A percentile compares a stretch with the other conserved stretches of the same genome.
These are phyloP conservation scores for Mucor ambiguus DNA, from an alignment of 371 early-diverging fungal genomes.

Conservation along the genomic window DNA sequence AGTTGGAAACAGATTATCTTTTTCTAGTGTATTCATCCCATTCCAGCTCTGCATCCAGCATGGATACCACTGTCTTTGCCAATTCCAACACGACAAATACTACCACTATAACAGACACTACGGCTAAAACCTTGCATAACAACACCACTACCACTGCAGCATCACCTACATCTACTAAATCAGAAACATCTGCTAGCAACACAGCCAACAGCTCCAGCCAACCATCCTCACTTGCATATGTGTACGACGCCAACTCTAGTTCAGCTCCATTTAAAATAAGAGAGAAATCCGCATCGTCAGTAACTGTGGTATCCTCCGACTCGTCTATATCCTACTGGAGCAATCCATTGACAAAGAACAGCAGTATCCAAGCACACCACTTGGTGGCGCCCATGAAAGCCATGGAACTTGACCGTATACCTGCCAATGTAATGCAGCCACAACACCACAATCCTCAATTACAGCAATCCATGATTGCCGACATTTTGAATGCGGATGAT, in stretches of 20 bases:
- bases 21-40: not conserved
- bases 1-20: not conserved
- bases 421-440: conserved; percentile 18
- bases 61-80: not conserved
- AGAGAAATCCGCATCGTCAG: conserved; percentile 41
- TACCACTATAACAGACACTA: not conserved
- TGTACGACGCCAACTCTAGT: conserved; percentile 35
- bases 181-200: conserved; percentile 25
- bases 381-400: conserved; percentile 3
- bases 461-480: conserved; percentile 13
- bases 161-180: conserved; percentile 25
- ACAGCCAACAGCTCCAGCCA: conserved; percentile 30
- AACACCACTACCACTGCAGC: not conserved
- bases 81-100: not conserved
- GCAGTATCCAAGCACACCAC: conserved; percentile 4
- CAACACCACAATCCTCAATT: conserved; percentile 1
- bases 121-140: not conserved
- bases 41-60: not conserved
- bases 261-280: conserved; percentile 46
- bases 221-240: conserved; percentile 40
- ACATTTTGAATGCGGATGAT: conserved; percentile 17
- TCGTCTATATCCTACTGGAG: conserved; percentile 42
- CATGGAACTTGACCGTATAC: conserved; percentile 9
- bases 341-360: conserved; percentile 17
- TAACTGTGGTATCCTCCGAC: conserved; percentile 34